Base-by-base conservation (phyloP, 1,284 basidiomycete genomes). In the Microbotryum intermedium region DNA sequence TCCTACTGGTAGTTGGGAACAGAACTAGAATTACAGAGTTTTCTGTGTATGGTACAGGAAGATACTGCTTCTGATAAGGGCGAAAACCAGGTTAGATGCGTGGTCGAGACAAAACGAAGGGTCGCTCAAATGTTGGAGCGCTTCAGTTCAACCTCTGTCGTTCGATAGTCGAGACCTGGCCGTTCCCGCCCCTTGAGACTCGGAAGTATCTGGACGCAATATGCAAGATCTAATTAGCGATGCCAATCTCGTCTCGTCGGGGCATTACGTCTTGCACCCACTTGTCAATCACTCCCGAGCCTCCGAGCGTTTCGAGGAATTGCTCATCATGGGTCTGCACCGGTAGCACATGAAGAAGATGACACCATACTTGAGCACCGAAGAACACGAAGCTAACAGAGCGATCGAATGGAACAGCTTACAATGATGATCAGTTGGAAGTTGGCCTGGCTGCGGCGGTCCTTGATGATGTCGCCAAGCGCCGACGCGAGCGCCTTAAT, bases 371-470 rank as follows among this genome's bases (percentile, higher is more conserved):
- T 5, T 3, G 18, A n/a, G 21, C 34, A 55, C 45, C 29, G 46
- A 49, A 42, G 28, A 43, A 25, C 25, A 30, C 6, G 28, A 46
- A 9, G 43, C 20, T n/a, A 47, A 8, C 8, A 43, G 45, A 34
- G 47, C 21, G 25, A 58, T 18, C 25, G 39, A 44, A 52, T 11
- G 18, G 23, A 48, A 47, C 29, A 21, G 25, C 64, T 72, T 21
- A 66, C 64, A 75, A 98, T 98, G 71, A 99, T 88, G 67, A 99
- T 88, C 50, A 98, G 81, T 77, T 99, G 94, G 81, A 97, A 97
- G 75, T 95, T 97, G 9, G 86, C 81, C 72, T 92, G 87, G 58
- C 81, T 81, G 73, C 87, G 86, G 69, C 91, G 83, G 72, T 94
- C 90, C 64, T 92, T 86, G 76, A 95, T 93, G 73, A 95, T 91